Evolutionary conservation across 306 rosid genomes (phyloP).

Genomic region (Hippophae tibetana): DNA sequence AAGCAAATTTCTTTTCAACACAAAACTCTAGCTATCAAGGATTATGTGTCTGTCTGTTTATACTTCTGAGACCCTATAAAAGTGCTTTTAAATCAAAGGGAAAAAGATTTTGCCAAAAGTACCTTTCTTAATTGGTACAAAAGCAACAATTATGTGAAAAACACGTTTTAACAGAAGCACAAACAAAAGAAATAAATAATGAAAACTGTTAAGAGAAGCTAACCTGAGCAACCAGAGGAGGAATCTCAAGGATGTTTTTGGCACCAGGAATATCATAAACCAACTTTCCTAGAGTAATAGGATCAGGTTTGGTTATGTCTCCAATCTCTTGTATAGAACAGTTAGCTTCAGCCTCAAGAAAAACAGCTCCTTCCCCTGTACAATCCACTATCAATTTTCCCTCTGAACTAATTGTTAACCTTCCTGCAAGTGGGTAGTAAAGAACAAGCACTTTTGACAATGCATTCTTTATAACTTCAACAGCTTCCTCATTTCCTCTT

Average conservation of each 20-base stretch:
- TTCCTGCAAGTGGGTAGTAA: slow-evolving; percentile 63
- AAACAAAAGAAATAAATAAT: background rate
- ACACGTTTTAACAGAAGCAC: background rate
- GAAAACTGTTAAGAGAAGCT: background rate
- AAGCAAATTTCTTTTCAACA: too few relatives aligned
- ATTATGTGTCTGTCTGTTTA: too few relatives aligned
- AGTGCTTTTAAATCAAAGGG: too few relatives aligned
- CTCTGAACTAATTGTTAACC: slow-evolving; percentile 45
- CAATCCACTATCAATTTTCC: slow-evolving; percentile 73
- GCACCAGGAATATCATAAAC: slow-evolving; percentile 65
- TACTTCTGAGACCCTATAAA: too few relatives aligned
- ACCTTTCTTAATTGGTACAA: too few relatives aligned
- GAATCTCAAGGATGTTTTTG: slow-evolving; percentile 60
- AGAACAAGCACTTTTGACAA: slow-evolving; percentile 59
- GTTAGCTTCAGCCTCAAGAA: slow-evolving; percentile 80
- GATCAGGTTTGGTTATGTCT: slow-evolving; percentile 69
- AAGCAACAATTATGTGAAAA: too few relatives aligned
- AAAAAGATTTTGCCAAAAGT: too few relatives aligned
- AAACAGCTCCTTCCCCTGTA: slow-evolving; percentile 66
- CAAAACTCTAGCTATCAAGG: too few relatives aligned
- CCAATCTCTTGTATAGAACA: slow-evolving; percentile 47
- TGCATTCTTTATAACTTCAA: slow-evolving; percentile 36
- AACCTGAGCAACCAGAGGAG: slow-evolving; percentile 78
- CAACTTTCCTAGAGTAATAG: slow-evolving; percentile 49
- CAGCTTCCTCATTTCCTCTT: slow-evolving; percentile 55